Conservation (phyloP, 306 rosid species). For the Ormosia semicastrata region DNA sequence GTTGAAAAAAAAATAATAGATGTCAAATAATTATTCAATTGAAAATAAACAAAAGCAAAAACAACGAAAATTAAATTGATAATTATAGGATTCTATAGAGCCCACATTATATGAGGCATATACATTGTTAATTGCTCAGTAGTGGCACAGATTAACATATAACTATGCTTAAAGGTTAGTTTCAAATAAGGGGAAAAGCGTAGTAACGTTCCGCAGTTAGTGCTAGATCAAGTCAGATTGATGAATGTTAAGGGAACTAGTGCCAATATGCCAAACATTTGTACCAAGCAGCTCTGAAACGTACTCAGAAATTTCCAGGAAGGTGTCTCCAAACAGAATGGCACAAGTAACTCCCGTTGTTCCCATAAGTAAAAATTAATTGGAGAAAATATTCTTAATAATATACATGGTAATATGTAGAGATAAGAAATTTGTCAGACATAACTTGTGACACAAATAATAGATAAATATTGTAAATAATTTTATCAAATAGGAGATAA, state of each 20-base stretch:
- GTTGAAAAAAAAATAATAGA: neutral
- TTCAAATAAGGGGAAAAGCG: neutral
- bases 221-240: neutral
- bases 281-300: slow-evolving; percentile 7
- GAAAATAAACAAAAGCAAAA: neutral
- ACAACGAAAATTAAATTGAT: neutral
- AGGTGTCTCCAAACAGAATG: slow-evolving; percentile 36
- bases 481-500: too few species aligned
- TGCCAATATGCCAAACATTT: slow-evolving; percentile 8
- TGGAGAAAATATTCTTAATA: too few species aligned
- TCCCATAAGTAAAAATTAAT: too few species aligned
- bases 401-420: too few species aligned
- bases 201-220: neutral
- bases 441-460: too few species aligned
- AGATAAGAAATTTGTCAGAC: too few species aligned
- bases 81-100: neutral
- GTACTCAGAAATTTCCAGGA: slow-evolving; percentile 39
- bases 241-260: slow-evolving; percentile 22
- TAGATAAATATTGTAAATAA: too few species aligned
- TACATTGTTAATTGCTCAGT: neutral
- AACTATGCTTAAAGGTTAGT: neutral
- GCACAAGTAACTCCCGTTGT: slow-evolving; percentile 4
- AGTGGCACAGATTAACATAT: neutral
- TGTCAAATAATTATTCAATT: neutral
- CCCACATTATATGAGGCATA: neutral